Evolutionary conservation across 495 filamentous ascomycete genomes (phyloP), one percentile per base, ranked within the genome.

Genomic region (Talaromyces nanjingensis): DNA sequence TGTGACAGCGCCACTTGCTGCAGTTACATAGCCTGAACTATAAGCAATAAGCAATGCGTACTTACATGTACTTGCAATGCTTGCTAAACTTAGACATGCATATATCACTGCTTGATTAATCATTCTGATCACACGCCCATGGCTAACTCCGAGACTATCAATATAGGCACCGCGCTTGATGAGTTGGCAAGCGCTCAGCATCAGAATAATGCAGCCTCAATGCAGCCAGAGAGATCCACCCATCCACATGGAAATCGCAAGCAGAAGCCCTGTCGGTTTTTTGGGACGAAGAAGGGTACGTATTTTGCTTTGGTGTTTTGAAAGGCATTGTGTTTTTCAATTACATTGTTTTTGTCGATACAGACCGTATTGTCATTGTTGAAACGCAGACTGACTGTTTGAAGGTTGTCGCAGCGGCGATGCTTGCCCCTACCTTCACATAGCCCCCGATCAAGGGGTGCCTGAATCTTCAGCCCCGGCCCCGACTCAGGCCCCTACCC

Each of bases 351-450:
- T 53, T 31, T 22, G 27, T 18, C 45, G 60, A 62, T 62, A 53
- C 45, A 31, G 29, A 27, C 20, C 45, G 16, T 34, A 16, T 52
- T 53, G 24, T 53, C 27, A 49, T 12, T 37, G 33, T 37, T 12
- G 11, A 12, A 37, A 29, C 18, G 12, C 16, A 33, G 29, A 29
- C 27, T 52, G 42, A 62, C 59, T 54, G 27, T 12, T 12, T 34
- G 8, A 62, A 81, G 78, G 78, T 22, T 81, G 78, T 62, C 71
- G 77, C 58, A 65, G 74, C 59, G 78, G 78, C 34, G 67, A 73
- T 31, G 64, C 71, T 39, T 81, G 78, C 52, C 76, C 74, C 12
- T 81, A 70, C 67, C 61, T 74, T n/a, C 78, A 81, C 55, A 74
- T 22, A 67, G 52, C 45, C 18, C 54, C 56, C 27, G 64, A 66